Base-by-base conservation (phyloP, 495 filamentous ascomycete species). In the Glonium stellatum region DNA sequence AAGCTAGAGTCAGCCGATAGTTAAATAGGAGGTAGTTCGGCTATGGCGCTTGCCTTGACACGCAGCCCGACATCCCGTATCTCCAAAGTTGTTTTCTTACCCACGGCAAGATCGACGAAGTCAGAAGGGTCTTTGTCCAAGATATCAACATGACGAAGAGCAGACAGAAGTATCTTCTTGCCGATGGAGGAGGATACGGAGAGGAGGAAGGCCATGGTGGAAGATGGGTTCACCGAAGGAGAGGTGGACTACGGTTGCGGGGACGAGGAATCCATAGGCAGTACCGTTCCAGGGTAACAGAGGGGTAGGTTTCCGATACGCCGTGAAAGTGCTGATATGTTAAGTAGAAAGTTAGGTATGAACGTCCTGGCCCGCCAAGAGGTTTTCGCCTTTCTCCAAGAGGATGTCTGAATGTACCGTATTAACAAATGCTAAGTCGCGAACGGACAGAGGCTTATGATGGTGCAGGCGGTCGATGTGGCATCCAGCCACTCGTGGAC, bases 71-170 rank as follows among this genome's bases (percentile, higher is more conserved):
- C 81, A 79, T 96, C 86, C 59, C 84, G 80, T 46, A 96, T 80
- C 70, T 95, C 90, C 35, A 95, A 77, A 0, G 84, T 84, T 56
- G 83, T 91, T 62, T 82, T 82, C 70, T 84, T 84, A 0, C 92
- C 92, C 73, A 85, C 81, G 22, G 82, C 81, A 25, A 67, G 51
- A 42, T 55, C 58, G 49, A 67, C 88, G 27, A 86, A 77, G 63
- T 95, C 87, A 41, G 95, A 68, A 1, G 86, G 84, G 66, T 92
- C 83, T 27, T 85, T 85, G 66, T 97, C 92, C 25, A 97, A 79
- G 25, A 95, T 72, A 55, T 92, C 89, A 42, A 92, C 73, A 57
- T 87, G 83, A 4, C 86, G 87, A 27, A 97, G 75, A 23, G 83
- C 88, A 72, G 90, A 95, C 61, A 87, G 84, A 49, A 96, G 51